Evolutionary conservation across 306 rosid genomes (phyloP), one percentile per base, ranked within the genome.

Genomic region (Medicago ruthenica): DNA sequence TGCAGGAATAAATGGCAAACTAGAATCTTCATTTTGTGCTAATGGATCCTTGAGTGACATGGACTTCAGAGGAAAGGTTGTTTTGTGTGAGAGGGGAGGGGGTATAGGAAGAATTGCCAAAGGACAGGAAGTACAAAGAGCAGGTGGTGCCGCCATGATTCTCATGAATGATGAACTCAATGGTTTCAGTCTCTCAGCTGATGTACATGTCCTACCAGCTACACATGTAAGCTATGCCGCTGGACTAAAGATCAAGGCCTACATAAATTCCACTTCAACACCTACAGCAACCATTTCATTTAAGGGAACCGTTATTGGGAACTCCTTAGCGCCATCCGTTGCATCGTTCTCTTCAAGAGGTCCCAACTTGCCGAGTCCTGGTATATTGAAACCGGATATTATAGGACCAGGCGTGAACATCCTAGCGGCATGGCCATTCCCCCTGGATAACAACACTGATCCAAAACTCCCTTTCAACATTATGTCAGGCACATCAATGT

Each of bases 261-360:
- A 89, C 34, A 84, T 91, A 83, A 84, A 86, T 44, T 91, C 89
- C n/a, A 81, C 89, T 27, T 67, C 71, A 62, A 81, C 83, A 63
- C 88, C 94, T 8, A 83, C 82, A 66, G 86, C 91, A 8, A 74
- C 90, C 67, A 81, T 91, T 79, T 81, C 85, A 69, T 91, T 89
- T 71, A 86, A 82, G 71, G 92, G 94, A 67, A 86, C 97, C 14
- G 17, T 73, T 64, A 83, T 87, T 0, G 88, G 92, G 51, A 73
- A 87, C 79, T 54, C 89, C 15, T 13, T 40, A 15, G 2, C 94
- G 48, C 97, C 94, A 0, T 76, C 79, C 0, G 86, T 91, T 59
- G 40, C 89, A 70, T 86, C 91, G 27, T 86, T 91, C 83, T 86
- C 94, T 62, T 89, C 97, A 53, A 89, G 97, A 84, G 97, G 94